These are phyloP conservation scores for Magnolia officinalis DNA, from an alignment of 164 flowering plant genomes.

Conservation along the genomic window DNA sequence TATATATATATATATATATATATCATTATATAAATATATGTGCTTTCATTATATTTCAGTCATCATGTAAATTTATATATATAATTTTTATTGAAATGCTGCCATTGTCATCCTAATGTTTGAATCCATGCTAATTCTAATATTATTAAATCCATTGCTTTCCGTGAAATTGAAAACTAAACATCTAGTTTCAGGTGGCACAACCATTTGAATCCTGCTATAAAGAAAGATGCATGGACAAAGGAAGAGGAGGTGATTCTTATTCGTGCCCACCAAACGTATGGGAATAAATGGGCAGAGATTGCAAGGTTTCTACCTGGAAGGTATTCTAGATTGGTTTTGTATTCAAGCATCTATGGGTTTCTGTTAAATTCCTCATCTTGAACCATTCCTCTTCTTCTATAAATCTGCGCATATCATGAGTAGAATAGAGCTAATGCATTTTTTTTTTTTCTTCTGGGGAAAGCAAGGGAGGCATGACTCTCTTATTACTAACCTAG, in stretches of 20 bases:
- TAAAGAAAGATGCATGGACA: slow-evolving; percentile 60
- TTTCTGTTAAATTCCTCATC: not conserved
- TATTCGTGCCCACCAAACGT: slow-evolving; percentile 26
- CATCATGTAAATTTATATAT: too few relatives aligned
- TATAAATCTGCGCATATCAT: not conserved
- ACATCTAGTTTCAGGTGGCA: slow-evolving; percentile 46
- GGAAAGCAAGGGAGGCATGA: not conserved
- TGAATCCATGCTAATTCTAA: not conserved
- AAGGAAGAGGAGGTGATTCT: slow-evolving; percentile 47
- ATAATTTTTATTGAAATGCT: too few relatives aligned
- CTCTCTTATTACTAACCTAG: too few relatives aligned
- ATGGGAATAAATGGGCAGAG: slow-evolving; percentile 76
- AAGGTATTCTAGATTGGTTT: slow-evolving; percentile 35
- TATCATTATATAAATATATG: too few relatives aligned
- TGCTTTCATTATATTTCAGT: too few relatives aligned
- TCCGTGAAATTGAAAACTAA: not conserved
- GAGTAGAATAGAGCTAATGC: not conserved
- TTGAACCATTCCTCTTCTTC: not conserved
- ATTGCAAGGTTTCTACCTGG: slow-evolving; percentile 56
- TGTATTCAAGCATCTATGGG: not conserved
- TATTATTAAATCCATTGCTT: not conserved
- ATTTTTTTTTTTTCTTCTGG: not conserved
- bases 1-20: too few relatives aligned
- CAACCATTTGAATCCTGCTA: slow-evolving; percentile 59
- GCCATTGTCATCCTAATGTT: too few relatives aligned